Conservation (phyloP, 2,329 filamentous ascomycete genomes). For the Aureobasidium namibiae region DNA sequence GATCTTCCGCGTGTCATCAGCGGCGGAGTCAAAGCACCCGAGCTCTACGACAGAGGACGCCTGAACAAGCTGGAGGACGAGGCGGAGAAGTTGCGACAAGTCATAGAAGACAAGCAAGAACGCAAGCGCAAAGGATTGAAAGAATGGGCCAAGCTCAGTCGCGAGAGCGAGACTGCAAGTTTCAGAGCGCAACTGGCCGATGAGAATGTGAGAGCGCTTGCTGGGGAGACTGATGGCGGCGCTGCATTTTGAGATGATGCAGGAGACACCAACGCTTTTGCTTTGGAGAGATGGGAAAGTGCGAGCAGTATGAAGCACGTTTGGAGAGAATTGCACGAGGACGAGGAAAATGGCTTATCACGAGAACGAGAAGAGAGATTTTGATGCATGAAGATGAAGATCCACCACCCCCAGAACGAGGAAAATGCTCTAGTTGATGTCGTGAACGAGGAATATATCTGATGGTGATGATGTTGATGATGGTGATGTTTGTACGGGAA, state of each 20-base stretch:
- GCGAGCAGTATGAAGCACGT: not conserved
- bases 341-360: conserved; percentile 11
- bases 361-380: not conserved
- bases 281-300: not conserved
- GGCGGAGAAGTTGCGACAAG: conserved; percentile 34
- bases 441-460: not conserved
- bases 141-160: conserved; percentile 39
- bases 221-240: conserved; percentile 32
- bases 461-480: not conserved
- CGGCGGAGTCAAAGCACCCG: conserved; percentile 35
- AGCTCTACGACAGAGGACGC: conserved; percentile 35
- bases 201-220: conserved; percentile 34
- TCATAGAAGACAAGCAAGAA: conserved; percentile 40
- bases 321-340: not conserved
- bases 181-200: conserved; percentile 40
- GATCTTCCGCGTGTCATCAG: conserved; percentile 37
- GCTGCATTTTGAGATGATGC: conserved; percentile 18
- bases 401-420: conserved; percentile 4
- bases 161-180: conserved; percentile 37
- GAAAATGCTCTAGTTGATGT: not conserved
- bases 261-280: not conserved
- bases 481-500: not conserved
- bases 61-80: conserved; percentile 40
- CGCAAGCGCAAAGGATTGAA: conserved; percentile 34
- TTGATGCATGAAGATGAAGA: not conserved